These are phyloP conservation scores for Chlamydomonas sp. DNA, from an alignment of 139 green algal genomes.

Conservation along the genomic window DNA sequence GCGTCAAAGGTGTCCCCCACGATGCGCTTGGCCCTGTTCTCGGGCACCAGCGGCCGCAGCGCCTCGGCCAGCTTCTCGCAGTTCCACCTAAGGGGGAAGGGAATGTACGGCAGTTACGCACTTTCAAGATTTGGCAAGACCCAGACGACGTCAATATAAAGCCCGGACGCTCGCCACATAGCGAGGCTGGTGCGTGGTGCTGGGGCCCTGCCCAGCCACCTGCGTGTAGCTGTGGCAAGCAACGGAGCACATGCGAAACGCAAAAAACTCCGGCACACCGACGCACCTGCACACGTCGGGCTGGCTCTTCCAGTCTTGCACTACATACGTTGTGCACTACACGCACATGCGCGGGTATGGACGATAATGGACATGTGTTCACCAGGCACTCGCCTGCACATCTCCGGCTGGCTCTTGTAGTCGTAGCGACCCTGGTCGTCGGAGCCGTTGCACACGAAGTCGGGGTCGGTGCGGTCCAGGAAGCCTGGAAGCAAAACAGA, in stretches of 20 bases:
- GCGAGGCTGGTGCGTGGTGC: no score
- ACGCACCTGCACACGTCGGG: no score
- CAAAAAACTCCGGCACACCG: no score
- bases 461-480: conserved; percentile 55
- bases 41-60: conserved; percentile 43
- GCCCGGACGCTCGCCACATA: no score
- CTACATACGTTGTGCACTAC: background rate
- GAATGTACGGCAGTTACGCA: background rate
- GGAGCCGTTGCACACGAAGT: conserved; percentile 64
- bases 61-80: conserved; percentile 61
- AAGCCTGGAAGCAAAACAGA: conserved; percentile 37
- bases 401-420: conserved; percentile 50
- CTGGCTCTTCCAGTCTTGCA: background rate
- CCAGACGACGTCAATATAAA: no score
- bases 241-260: no score
- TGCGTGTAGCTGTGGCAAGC: no score
- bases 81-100: conserved; percentile 50
- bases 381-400: conserved; percentile 29
- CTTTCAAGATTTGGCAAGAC: no score
- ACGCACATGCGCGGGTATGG: background rate
- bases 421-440: conserved; percentile 69
- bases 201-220: no score
- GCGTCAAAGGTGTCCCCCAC: conserved; percentile 46
- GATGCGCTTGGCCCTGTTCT: conserved; percentile 7
- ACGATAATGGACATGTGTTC: no score